These are phyloP conservation scores for Tricholoma terreum DNA, from an alignment of 768 basidiomycete species.

Conservation along the genomic window DNA sequence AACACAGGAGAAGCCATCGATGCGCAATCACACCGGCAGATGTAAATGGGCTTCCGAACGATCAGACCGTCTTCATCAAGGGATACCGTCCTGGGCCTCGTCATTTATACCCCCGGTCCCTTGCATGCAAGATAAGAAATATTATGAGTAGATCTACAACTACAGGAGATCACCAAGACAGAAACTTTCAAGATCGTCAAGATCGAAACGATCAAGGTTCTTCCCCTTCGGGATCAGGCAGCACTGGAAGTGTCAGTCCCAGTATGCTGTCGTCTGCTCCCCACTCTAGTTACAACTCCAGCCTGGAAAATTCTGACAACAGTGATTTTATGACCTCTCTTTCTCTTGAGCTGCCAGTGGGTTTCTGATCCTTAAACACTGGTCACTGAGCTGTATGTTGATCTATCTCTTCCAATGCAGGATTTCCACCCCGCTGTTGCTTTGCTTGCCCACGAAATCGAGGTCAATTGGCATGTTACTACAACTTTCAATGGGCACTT, in stretches of 20 bases:
- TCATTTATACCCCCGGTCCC: conserved; percentile 1
- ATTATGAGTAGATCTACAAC: background rate
- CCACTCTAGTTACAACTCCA: no score
- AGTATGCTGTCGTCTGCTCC: no score
- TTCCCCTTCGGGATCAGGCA: no score
- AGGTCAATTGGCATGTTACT: background rate
- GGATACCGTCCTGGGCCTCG: conserved; percentile 10
- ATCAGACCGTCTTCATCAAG: conserved; percentile 15
- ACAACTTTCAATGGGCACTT: no score
- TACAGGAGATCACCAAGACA: no score
- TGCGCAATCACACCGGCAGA: background rate
- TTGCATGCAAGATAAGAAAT: conserved; percentile 3
- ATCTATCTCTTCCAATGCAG: background rate
- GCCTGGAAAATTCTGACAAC: no score
- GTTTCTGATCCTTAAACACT: background rate
- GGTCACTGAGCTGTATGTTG: no score
- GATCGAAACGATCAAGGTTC: no score
- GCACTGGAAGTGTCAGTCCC: no score
- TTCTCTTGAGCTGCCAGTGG: background rate
- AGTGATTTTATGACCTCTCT: background rate
- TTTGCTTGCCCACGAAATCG: background rate
- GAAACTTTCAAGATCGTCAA: no score
- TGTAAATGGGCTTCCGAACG: background rate
- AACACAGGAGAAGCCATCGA: conserved; percentile 6
- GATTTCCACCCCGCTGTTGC: conserved; percentile 1